phyloP scores from a whole-genome alignment of 352 stramenopile species.

The Phytophthora cactorum region DNA sequence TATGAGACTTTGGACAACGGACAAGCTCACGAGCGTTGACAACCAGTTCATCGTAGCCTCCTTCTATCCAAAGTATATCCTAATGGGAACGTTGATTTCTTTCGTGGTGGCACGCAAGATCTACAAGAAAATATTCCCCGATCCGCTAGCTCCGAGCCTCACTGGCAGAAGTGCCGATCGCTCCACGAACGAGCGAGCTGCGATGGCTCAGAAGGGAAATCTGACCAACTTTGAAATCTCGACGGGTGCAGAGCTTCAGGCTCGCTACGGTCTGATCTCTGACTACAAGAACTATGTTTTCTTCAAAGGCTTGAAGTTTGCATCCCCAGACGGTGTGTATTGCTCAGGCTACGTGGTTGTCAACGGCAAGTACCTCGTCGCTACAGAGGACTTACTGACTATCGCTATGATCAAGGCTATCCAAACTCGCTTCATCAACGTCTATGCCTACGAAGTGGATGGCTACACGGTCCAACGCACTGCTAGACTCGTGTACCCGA shows the following conservation, averaged over 20 bases:
- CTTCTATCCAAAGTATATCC: slow-evolving; percentile 39
- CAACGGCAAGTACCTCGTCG: slow-evolving; percentile 51
- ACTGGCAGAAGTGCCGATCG: slow-evolving; percentile 30
- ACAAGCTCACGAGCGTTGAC: slow-evolving; percentile 30
- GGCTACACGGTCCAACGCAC: slow-evolving; percentile 46
- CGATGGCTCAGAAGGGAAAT: slow-evolving; percentile 35
- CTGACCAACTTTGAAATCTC: slow-evolving; percentile 49
- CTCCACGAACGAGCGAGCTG: slow-evolving; percentile 33
- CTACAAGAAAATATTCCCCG: slow-evolving; percentile 36
- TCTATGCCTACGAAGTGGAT: slow-evolving; percentile 52
- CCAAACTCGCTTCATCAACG: slow-evolving; percentile 37
- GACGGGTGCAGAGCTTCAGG: slow-evolving; percentile 38
- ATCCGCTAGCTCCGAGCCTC: slow-evolving; percentile 30
- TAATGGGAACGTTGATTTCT: slow-evolving; percentile 28
- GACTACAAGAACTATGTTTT: slow-evolving; percentile 55
- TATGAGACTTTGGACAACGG: slow-evolving; percentile 38
- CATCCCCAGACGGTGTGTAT: slow-evolving; percentile 50
- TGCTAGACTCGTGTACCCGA: slow-evolving; percentile 45
- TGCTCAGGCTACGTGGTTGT: slow-evolving; percentile 52
- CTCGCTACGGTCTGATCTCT: slow-evolving; percentile 46
- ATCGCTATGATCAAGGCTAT: slow-evolving; percentile 46
- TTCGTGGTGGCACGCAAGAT: slow-evolving; percentile 34
- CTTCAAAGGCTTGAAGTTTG: slow-evolving; percentile 57
- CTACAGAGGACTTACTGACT: slow-evolving; percentile 39
- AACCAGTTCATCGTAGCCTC: slow-evolving; percentile 31